Evolutionary conservation across 2,329 filamentous ascomycete genomes (phyloP).

Genomic region (Cercospora beticola): DNA sequence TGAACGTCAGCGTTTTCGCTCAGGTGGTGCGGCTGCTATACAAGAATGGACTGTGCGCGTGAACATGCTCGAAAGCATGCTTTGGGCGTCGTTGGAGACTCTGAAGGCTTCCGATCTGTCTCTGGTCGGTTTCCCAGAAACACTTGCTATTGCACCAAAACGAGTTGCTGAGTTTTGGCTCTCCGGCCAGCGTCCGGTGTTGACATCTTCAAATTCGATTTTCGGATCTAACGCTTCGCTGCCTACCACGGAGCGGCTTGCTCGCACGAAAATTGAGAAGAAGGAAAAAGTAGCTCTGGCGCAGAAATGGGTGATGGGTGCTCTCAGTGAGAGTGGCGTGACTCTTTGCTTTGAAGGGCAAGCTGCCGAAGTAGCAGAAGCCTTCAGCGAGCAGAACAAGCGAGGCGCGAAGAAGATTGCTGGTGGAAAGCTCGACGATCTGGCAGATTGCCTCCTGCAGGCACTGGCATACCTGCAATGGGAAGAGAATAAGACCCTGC

Average conservation of each 20-base stretch:
- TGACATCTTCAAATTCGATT: slow-evolving; percentile 14
- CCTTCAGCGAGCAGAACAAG: slow-evolving; percentile 33
- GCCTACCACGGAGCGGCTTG: slow-evolving; percentile 16
- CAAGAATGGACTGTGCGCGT: slow-evolving; percentile 82
- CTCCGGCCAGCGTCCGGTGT: slow-evolving; percentile 22
- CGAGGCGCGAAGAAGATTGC: slow-evolving; percentile 24
- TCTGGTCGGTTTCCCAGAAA: slow-evolving; percentile 37
- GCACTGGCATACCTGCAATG: slow-evolving; percentile 75
- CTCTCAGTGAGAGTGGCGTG: slow-evolving; percentile 18
- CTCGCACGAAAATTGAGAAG: slow-evolving; percentile 47
- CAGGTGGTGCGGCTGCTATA: slow-evolving; percentile 62
- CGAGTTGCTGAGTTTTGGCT: slow-evolving; percentile 59
- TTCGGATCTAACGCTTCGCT: slow-evolving; percentile 9
- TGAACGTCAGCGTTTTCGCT: slow-evolving; percentile 64
- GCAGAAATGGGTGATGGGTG: slow-evolving; percentile 50
- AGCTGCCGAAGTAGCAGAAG: slow-evolving; percentile 39
- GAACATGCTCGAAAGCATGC: slow-evolving; percentile 78
- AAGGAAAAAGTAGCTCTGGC: slow-evolving; percentile 65
- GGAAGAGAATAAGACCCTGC: slow-evolving; percentile 57
- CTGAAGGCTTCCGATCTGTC: slow-evolving; percentile 44
- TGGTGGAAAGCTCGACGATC: slow-evolving; percentile 70
- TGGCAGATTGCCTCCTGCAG: slow-evolving; percentile 77
- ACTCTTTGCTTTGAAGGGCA: slow-evolving; percentile 36
- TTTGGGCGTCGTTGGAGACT: slow-evolving; percentile 68
- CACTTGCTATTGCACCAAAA: slow-evolving; percentile 55